Base-by-base conservation (phyloP, 176 grass and related monocot species). In the Raddia guianensis region DNA sequence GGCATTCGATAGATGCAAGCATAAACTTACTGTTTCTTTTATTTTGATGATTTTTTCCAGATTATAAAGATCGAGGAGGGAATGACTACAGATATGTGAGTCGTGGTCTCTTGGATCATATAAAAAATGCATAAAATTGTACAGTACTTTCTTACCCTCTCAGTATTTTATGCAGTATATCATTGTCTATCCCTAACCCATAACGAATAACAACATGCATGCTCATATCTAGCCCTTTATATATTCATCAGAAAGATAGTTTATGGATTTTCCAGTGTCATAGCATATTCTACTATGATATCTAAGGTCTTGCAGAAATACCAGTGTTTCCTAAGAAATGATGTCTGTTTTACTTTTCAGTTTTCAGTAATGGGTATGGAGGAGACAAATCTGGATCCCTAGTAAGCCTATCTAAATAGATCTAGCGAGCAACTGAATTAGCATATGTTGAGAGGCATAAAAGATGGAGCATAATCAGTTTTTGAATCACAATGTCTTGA, bases 41-140 rank as follows among this genome's bases (percentile, higher is more conserved):
- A 63, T 78, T 40, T 90, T 83, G 53, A 72, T 66, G 21, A 89
- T 89, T 18, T 84, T 88, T 88, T 16, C 70, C 84, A 99, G 96
- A 80, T 99, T 73, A 86, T 99, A 91, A 99, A 95, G 86, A 91
- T 99, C 54, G 96, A 99, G 79, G 96, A 89, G 69, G 92, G 92
- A 82, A 93, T 99, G 90, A 91, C 90, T 86, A 73, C 90, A 66
- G 96, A 99, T 73, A 89, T 93, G 96, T 99, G 88, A 99, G 96
- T 91, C 66, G 80, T 58, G 12, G 40, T 42, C 66, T 91, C 60
- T 83, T 58, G 12, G 40, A 47, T 66, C 33, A 73, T 72, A 66
- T 65, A 45, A 73, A 45, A 73, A 79, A 79, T 74, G 57, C 37
- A 59, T 82, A 60, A 43, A 44, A 20, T 73, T 86, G 11, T 45